These are phyloP conservation scores for Eutypa lata DNA, from an alignment of 2,329 filamentous ascomycete genomes.

Conservation along the genomic window DNA sequence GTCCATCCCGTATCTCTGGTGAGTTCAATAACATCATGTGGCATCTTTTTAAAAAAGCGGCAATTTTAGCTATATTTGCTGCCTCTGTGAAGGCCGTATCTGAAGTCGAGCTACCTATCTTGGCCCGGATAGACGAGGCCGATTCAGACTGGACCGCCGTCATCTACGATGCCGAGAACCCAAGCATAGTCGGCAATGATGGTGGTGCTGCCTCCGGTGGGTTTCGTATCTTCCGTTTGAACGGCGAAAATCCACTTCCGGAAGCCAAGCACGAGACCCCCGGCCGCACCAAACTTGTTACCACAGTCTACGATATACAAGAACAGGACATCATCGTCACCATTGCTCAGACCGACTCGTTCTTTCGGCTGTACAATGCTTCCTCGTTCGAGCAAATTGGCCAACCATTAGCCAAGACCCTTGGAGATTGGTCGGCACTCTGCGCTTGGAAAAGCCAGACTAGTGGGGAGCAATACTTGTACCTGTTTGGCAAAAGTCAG, in stretches of 20 bases:
- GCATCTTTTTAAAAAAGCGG: background rate
- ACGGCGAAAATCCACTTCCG: conserved; percentile 25
- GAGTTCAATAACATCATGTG: background rate
- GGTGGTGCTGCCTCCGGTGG: conserved; percentile 41
- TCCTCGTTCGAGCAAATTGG: conserved; percentile 28
- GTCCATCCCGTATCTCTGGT: too few relatives aligned
- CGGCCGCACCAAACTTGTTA: conserved; percentile 44
- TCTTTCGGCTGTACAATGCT: conserved; percentile 37
- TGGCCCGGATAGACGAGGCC: conserved; percentile 30
- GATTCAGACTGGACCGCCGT: conserved; percentile 40
- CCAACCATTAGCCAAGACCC: conserved; percentile 28
- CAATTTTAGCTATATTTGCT: background rate
- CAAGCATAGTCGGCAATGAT: conserved; percentile 44
- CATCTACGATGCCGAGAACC: conserved; percentile 33
- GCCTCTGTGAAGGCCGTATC: conserved; percentile 1
- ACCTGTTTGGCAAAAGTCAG: conserved; percentile 41
- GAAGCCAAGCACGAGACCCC: conserved; percentile 31
- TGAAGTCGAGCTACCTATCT: conserved; percentile 20
- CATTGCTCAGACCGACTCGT: conserved; percentile 40
- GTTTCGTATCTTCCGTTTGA: conserved; percentile 35
- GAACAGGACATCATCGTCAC: conserved; percentile 37
- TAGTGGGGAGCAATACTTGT: conserved; percentile 41
- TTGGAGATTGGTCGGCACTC: conserved; percentile 46
- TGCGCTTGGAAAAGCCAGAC: conserved; percentile 40
- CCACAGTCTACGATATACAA: conserved; percentile 34